Evolutionary conservation across 2,329 filamentous ascomycete genomes (phyloP).

Genomic region (Xylaria sp.): DNA sequence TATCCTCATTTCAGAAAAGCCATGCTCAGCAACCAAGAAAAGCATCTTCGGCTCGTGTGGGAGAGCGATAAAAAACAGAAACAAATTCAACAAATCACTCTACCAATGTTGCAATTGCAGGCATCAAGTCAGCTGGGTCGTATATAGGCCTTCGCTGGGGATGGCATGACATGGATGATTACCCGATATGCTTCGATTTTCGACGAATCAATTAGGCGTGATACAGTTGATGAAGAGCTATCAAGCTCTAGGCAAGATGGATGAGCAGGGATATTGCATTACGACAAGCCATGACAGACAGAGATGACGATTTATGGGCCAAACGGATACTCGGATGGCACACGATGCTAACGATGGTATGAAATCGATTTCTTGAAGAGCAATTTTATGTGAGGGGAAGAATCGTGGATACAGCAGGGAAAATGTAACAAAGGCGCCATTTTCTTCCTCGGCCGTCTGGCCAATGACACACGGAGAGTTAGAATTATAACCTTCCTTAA

Average conservation of each 20-base stretch:
- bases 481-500: neutral
- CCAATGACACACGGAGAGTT: neutral
- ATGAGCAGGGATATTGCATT: neutral
- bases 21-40: slow-evolving; percentile 42
- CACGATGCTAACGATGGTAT: neutral
- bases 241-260: neutral
- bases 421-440: neutral
- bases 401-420: neutral
- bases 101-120: slow-evolving; percentile 49
- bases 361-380: neutral
- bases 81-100: slow-evolving; percentile 38
- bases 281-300: neutral
- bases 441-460: neutral
- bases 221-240: neutral
- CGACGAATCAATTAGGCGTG: neutral
- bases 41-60: slow-evolving; percentile 49
- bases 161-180: slow-evolving; percentile 14
- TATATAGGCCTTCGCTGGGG: slow-evolving; percentile 23
- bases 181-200: neutral
- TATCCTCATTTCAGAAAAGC: slow-evolving; percentile 49
- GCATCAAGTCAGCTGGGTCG: slow-evolving; percentile 34
- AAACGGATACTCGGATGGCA: neutral
- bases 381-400: neutral
- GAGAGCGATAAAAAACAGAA: slow-evolving; percentile 38
- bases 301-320: neutral